Percentiles rank a stretch among this genome's conserved stretches.
Conservation (phyloP, 768 basidiomycete genomes). For the Tremella mesenterica region DNA sequence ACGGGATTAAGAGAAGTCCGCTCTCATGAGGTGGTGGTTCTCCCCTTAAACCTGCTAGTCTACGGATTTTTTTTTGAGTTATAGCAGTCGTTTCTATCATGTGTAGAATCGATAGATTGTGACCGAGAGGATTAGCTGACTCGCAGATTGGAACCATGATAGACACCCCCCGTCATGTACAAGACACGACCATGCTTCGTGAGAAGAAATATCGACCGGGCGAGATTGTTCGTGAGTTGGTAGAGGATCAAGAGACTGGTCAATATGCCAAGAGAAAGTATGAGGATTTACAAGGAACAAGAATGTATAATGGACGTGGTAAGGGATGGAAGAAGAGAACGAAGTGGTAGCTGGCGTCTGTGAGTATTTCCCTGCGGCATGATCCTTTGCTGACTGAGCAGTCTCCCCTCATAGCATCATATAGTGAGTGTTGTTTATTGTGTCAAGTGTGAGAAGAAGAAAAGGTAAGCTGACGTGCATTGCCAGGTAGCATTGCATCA, state of each 20-base stretch:
- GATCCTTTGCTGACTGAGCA: too few relatives aligned
- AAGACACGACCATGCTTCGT: constrained; percentile 31
- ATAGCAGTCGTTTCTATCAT: too few relatives aligned
- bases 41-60: too few relatives aligned
- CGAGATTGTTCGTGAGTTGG: constrained; percentile 31
- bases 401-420: too few relatives aligned
- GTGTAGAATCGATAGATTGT: too few relatives aligned
- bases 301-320: constrained; percentile 42
- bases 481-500: too few relatives aligned
- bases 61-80: too few relatives aligned
- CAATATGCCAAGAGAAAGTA: constrained; percentile 43
- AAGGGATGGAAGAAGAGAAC: constrained; percentile 42
- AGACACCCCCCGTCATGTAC: constrained; percentile 35
- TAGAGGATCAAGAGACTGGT: constrained; percentile 27
- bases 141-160: constrained; percentile 39
- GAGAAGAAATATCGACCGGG: constrained; percentile 37
- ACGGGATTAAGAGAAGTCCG: background rate
- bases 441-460: too few relatives aligned
- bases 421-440: too few relatives aligned
- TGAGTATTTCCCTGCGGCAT: too few relatives aligned
- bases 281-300: constrained; percentile 36
- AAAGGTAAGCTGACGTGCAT: too few relatives aligned
- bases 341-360: constrained; percentile 35
- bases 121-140: background rate
- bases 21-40: too few relatives aligned